Evolutionary conservation across 139 green algal genomes (phyloP), one percentile per base, ranked within the genome.

Genomic region (Picochlorum sp.): DNA sequence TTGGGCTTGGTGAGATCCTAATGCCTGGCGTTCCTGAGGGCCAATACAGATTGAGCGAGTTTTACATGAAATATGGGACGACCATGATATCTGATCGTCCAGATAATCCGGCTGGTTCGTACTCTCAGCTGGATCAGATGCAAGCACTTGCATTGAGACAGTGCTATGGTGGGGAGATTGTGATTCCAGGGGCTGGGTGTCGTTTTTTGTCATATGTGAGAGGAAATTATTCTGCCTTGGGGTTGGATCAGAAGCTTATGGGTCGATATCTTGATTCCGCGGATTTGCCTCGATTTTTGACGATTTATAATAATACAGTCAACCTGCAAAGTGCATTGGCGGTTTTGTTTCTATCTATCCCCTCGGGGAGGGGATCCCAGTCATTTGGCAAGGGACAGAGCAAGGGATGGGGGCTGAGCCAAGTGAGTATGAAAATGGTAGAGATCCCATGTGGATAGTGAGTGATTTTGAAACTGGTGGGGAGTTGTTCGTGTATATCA

Each of bases 301-400:
- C 47, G 7, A 20, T 26, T 20, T 26, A 54, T 21, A 54, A 54
- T 21, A 21, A 54, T 54, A 54, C 47, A 13, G 13, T 20, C 6
- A 21, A 7, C 47, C 47, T 62, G 15, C 54, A 57, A 30, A 75
- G 37, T 73, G 66, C 66, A 18, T 54, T 73, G 45, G 50, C 57
- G 2, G 68, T 70, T 18, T 60, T 72, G 9, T 65, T 75, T 10
- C 61, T n/a, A n/a, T n/a, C n/a, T n/a, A n/a, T n/a, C n/a, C n/a
- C n/a, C n/a, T 79, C 28, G 31, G 59, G 1, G 56, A 69, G 20
- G 72, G 72, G 23, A 79, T 79, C 0, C 72, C 72, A 15, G 74
- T 79, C 15, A 37, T 77, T 31, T 79, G 68, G 47, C 77, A 79
- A 38, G 72, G 72, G 3, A 79, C 68, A 28, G 72, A 79, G 44